These are phyloP conservation scores for Trypanosoma avium DNA, from an alignment of 208 protist species.

Conservation along the genomic window DNA sequence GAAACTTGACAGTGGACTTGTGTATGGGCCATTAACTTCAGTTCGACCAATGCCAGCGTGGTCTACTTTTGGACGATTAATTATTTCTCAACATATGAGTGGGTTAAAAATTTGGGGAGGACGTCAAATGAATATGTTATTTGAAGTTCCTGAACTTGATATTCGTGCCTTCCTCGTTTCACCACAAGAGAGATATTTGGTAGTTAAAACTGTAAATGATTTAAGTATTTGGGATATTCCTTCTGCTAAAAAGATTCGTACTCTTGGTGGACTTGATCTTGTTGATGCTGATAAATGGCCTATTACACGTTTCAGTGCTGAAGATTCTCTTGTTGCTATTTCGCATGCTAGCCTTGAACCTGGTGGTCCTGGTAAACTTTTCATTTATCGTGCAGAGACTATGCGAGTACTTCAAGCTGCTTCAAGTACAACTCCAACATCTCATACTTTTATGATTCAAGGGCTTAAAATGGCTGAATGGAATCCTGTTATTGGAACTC, in stretches of 20 bases:
- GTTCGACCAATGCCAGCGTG: constrained; percentile 76
- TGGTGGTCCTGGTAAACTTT: constrained; percentile 54
- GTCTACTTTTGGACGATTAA: constrained; percentile 84
- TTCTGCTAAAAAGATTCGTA: constrained; percentile 80
- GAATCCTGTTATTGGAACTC: constrained; percentile 74
- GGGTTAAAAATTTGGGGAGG: constrained; percentile 86
- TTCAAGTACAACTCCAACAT: constrained; percentile 27
- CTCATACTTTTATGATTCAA: constrained; percentile 64
- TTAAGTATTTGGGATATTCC: constrained; percentile 80
- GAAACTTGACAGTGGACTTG: constrained; percentile 54
- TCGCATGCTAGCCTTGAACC: constrained; percentile 64
- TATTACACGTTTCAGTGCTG: constrained; percentile 83
- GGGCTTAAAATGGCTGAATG: constrained; percentile 87
- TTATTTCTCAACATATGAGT: constrained; percentile 75
- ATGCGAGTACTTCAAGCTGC: constrained; percentile 67
- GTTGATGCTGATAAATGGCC: constrained; percentile 79
- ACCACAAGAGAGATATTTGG: constrained; percentile 86
- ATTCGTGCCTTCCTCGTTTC: constrained; percentile 86
- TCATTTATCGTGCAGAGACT: constrained; percentile 78
- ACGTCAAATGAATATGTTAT: constrained; percentile 77
- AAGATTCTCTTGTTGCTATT: constrained; percentile 82
- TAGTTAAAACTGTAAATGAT: constrained; percentile 80
- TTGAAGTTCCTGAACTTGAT: constrained; percentile 68
- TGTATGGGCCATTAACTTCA: constrained; percentile 63
- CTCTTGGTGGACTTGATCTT: constrained; percentile 79